Evolutionary conservation across 805 yeast genomes (phyloP), one percentile per base, ranked within the genome.

Genomic region (Metschnikowia anglica): DNA sequence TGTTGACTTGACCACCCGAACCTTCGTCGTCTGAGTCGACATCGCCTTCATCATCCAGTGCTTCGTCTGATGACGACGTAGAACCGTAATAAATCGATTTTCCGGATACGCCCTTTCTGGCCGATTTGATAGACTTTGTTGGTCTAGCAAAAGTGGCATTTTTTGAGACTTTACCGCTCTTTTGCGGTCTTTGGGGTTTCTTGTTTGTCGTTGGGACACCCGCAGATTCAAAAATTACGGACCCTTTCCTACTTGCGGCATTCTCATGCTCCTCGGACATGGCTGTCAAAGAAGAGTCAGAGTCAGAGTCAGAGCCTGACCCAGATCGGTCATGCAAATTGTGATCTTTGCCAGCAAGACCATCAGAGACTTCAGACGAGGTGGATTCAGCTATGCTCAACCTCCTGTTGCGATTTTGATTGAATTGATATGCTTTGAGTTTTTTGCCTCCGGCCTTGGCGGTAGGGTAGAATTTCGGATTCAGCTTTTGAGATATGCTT

Each of bases 251-350:
- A 34, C 46, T 44, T 15, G 47, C 52, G 2, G 45, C 47, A 2
- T 41, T 37, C 19, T 49, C 54, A n/a, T 52, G 55, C 19, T 50
- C 44, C 21, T 53, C 58, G 1, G 56, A 53, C 46, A 69, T 70
- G 2, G 72, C 74, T 0, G 73, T 70, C 24, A 70, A 53, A 0
- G 73, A 68, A 12, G 69, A 63, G 37, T 70, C 75, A 1, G 70
- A 63, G 37, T 70, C 75, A 1, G 70, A 62, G 34, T 66, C 70
- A 20, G 55, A 49, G 23, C 37, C 52, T 10, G 47, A 34, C n/a
- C 37, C 26, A 12, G 31, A 32, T 2, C 34, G 34, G 2, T 32
- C 34, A 25, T 21, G 43, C 23, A 21, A 23, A 26, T 32, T 18
- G 27, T 38, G 43, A 21, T 31, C 38, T 41, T 42, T 47, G 41